phyloP scores from a whole-genome alignment of 345 rosid species.

The Citrus trifoliata region DNA sequence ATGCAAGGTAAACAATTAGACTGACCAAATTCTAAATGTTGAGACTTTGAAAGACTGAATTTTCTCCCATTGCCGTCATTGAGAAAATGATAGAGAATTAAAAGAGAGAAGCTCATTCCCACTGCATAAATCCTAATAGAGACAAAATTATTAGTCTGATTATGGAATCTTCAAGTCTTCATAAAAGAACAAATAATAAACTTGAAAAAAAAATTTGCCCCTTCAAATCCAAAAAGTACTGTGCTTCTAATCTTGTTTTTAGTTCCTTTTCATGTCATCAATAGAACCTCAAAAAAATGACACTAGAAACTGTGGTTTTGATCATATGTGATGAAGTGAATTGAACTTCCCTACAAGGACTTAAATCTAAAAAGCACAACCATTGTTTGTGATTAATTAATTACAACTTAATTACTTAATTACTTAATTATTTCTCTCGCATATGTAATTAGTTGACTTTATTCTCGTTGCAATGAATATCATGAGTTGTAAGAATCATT shows the following conservation, averaged over 20 bases:
- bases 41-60: too few relatives aligned
- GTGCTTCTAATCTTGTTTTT: slow-evolving; percentile 24
- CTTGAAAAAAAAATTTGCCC: slow-evolving; percentile 13
- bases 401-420: too few relatives aligned
- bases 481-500: neutral
- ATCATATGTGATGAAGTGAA: too few relatives aligned
- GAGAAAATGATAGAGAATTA: slow-evolving; percentile 18
- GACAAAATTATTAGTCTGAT: slow-evolving; percentile 33
- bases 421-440: neutral
- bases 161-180: slow-evolving; percentile 46
- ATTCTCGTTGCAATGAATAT: neutral
- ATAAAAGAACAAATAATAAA: slow-evolving; percentile 33
- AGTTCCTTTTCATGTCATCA: slow-evolving; percentile 33
- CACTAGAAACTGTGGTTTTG: too few relatives aligned
- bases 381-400: neutral
- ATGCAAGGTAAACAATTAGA: too few relatives aligned
- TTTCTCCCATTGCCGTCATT: neutral
- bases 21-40: too few relatives aligned
- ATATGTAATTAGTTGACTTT: neutral
- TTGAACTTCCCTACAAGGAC: too few relatives aligned
- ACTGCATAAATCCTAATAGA: slow-evolving; percentile 34
- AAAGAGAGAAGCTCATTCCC: slow-evolving; percentile 41
- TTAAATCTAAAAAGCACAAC: neutral
- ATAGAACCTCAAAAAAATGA: neutral
- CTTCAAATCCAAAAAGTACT: slow-evolving; percentile 16